These are phyloP conservation scores for Penicillium arizonense DNA, from an alignment of 495 filamentous ascomycete genomes.

Conservation along the genomic window DNA sequence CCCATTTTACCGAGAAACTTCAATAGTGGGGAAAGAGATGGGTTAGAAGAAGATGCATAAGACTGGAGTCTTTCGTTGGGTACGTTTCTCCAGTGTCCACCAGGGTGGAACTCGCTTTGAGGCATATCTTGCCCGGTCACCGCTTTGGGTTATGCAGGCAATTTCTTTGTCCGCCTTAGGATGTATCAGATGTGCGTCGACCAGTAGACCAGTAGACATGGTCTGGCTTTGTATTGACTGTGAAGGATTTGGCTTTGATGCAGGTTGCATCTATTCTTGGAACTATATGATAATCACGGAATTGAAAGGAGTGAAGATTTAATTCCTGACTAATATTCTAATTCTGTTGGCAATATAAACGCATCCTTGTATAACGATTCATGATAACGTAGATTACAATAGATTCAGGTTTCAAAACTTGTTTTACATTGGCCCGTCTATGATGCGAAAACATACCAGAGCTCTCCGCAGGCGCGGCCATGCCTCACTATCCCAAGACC, in stretches of 20 bases:
- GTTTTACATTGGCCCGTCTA: conserved; percentile 51
- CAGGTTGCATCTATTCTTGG: no score
- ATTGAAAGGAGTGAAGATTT: no score
- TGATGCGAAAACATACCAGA: conserved; percentile 40
- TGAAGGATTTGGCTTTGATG: no score
- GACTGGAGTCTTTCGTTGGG: neutral
- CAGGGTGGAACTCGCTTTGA: neutral
- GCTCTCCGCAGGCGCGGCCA: conserved; percentile 32
- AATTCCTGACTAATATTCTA: no score
- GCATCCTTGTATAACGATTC: no score
- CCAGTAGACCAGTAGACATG: no score
- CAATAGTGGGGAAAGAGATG: conserved; percentile 4
- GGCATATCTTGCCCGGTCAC: neutral
- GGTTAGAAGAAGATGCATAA: conserved; percentile 5
- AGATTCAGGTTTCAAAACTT: conserved; percentile 22
- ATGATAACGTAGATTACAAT: no score
- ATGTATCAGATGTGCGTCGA: neutral
- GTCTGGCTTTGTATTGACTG: no score
- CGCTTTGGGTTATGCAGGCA: neutral
- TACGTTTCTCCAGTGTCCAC: neutral
- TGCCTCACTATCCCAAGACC: conserved; percentile 18
- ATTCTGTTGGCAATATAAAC: no score
- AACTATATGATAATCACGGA: no score
- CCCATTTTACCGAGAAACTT: conserved; percentile 9
- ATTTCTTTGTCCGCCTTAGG: neutral